Conservation (phyloP, 495 filamentous ascomycete species). For the Glonium stellatum region DNA sequence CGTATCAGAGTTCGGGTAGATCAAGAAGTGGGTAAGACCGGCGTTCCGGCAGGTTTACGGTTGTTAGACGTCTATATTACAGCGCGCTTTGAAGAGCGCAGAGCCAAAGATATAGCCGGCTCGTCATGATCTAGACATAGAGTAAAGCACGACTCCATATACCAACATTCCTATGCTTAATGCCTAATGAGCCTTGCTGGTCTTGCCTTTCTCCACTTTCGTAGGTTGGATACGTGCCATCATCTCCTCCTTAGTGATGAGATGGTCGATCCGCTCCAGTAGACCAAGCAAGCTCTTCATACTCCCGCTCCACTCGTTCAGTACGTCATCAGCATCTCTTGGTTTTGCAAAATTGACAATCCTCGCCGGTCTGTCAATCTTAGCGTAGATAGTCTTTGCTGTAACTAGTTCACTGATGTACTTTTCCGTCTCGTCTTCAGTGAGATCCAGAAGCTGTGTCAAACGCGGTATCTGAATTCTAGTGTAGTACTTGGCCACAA, state of each 20-base stretch:
- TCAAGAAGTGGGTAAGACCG: neutral
- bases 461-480: constrained; percentile 86
- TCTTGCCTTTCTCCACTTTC: constrained; percentile 46
- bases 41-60: neutral
- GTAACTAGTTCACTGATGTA: constrained; percentile 94
- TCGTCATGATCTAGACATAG: constrained; percentile 18
- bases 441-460: constrained; percentile 81
- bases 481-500: constrained; percentile 97
- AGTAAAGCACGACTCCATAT: neutral
- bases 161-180: neutral
- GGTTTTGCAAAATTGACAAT: constrained; percentile 91
- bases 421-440: constrained; percentile 92
- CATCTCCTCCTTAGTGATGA: constrained; percentile 99
- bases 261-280: constrained; percentile 89
- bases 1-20: no score
- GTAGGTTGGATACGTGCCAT: constrained; percentile 90
- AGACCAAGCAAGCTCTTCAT: constrained; percentile 95
- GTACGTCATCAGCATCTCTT: constrained; percentile 88
- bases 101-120: constrained; percentile 18
- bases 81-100: constrained; percentile 20
- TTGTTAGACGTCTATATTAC: constrained; percentile 26
- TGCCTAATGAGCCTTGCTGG: constrained; percentile 22
- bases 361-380: constrained; percentile 89
- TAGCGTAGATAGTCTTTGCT: constrained; percentile 92
- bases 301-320: constrained; percentile 98